Evolutionary conservation across 805 yeast species (phyloP).

Genomic region (Candida hungchunana): DNA sequence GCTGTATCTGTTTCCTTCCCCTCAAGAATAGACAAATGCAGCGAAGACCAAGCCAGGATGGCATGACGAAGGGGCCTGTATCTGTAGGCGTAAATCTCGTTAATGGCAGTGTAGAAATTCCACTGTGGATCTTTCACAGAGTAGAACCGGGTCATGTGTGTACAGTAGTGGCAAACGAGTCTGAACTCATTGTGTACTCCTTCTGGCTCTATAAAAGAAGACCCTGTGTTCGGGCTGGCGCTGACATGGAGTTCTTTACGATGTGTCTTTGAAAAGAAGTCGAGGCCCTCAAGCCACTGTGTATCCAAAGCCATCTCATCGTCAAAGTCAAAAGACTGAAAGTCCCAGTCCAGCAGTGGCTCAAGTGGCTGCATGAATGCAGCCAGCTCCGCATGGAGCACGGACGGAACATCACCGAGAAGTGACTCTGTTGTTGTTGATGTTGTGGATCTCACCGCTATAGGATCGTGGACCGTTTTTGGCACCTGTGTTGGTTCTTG

Average conservation of each 20-base stretch:
- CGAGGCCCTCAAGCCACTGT: conserved; percentile 9
- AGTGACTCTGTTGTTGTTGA: not conserved
- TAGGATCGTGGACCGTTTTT: too few species aligned
- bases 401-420: not conserved
- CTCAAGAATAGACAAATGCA: conserved; percentile 3
- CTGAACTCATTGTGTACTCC: conserved; percentile 8
- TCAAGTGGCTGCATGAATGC: conserved; percentile 8
- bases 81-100: conserved; percentile 7
- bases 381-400: conserved; percentile 5
- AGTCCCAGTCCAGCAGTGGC: conserved; percentile 5
- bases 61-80: conserved; percentile 4
- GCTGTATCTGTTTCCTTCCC: conserved; percentile 3
- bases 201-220: not conserved
- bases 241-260: too few species aligned
- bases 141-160: conserved; percentile 7
- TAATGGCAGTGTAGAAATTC: conserved; percentile 10
- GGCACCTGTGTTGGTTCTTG: too few species aligned
- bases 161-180: conserved; percentile 7
- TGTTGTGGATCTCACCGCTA: too few species aligned
- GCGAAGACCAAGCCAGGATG: conserved; percentile 8
- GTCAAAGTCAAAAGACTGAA: conserved; percentile 3
- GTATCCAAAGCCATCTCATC: conserved; percentile 7
- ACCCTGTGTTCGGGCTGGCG: too few species aligned
- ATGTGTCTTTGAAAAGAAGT: not conserved
- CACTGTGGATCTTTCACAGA: conserved; percentile 8